Evolutionary conservation across 306 rosid species (phyloP).

Genomic region (Trifolium pratense): DNA sequence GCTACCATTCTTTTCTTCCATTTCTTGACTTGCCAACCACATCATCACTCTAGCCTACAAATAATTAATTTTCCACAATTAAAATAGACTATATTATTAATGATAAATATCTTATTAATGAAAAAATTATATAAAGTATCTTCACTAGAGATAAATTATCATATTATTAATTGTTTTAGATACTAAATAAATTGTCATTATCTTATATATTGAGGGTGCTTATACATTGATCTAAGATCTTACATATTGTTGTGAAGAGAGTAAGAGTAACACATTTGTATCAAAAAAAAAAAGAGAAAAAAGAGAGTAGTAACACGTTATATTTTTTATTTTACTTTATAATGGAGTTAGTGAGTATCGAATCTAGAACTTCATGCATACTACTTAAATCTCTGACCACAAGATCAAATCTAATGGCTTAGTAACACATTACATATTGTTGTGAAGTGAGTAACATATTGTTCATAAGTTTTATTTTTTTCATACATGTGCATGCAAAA

Average conservation of each 20-base stretch:
- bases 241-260: not conserved
- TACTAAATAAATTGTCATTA: too few species aligned
- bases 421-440: not conserved
- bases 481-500: not conserved
- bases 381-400: too few species aligned
- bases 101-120: not conserved
- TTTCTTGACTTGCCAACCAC: conserved; percentile 47
- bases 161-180: too few species aligned
- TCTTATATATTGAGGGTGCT: not conserved
- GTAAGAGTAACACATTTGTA: too few species aligned
- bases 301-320: too few species aligned
- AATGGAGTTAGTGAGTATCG: too few species aligned
- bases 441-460: not conserved
- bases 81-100: too few species aligned
- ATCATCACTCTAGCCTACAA: conserved; percentile 50
- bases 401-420: too few species aligned
- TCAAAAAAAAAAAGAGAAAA: too few species aligned
- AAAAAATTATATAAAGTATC: not conserved
- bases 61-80: not conserved
- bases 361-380: too few species aligned
- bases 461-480: not conserved
- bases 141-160: not conserved
- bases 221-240: not conserved
- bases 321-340: too few species aligned
- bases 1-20: conserved; percentile 30